A percentile compares a stretch with the other conserved stretches of the same genome.
Evolutionary conservation across 179 eudicot genomes (phyloP).

Genomic region (Silene coronaria): DNA sequence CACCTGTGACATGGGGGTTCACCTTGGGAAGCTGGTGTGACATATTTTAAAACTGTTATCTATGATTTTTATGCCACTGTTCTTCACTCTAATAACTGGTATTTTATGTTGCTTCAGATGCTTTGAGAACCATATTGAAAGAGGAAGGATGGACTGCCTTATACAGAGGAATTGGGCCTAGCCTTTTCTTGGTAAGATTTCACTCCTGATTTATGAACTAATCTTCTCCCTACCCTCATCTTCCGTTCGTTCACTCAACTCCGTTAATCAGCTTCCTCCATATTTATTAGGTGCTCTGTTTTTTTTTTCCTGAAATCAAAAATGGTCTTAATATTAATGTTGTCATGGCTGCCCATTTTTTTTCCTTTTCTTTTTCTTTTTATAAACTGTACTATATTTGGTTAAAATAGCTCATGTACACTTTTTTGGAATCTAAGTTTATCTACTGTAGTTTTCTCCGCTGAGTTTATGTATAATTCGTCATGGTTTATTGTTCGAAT

Average conservation of each 20-base stretch:
- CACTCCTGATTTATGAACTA: not conserved
- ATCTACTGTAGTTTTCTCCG: not conserved
- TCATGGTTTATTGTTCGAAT: not conserved
- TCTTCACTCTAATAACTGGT: slow-evolving; percentile 1
- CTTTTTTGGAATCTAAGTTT: not conserved
- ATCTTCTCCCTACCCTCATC: not conserved
- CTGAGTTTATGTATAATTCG: not conserved
- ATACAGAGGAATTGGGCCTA: slow-evolving; percentile 77
- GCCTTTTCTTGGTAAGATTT: slow-evolving; percentile 77
- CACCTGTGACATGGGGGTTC: not conserved
- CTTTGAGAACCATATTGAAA: slow-evolving; percentile 81
- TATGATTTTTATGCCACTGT: not conserved
- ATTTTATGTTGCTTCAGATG: slow-evolving; percentile 55
- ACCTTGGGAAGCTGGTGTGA: slow-evolving; percentile 2
- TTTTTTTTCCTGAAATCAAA: not conserved
- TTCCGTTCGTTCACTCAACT: not conserved
- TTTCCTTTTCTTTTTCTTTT: not conserved
- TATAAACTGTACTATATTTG: not conserved
- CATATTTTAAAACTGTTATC: not conserved
- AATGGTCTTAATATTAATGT: not conserved
- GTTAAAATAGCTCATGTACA: not conserved
- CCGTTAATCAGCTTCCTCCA: not conserved
- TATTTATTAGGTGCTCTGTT: not conserved
- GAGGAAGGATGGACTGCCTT: slow-evolving; percentile 99
- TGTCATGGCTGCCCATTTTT: not conserved